Base-by-base conservation (phyloP, 2,329 filamentous ascomycete species). In the Diaporthe longicolla region DNA sequence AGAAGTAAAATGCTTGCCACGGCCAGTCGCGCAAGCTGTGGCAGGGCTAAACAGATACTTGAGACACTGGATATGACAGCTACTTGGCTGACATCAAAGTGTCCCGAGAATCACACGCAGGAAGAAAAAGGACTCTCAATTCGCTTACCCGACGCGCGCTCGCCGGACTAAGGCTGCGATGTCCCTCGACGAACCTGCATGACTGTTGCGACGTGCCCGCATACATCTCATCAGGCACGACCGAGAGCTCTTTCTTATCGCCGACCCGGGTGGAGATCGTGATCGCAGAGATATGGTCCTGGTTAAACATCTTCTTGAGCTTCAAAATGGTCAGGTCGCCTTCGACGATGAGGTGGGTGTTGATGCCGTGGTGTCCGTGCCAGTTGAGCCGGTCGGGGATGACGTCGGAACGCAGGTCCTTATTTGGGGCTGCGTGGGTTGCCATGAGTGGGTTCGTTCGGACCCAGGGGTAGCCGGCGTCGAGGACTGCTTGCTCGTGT, bases 281-380 rank as follows among this genome's bases (percentile, higher is more conserved):
- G 19, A 54, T 5, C 5, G 50, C 29, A 2, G 29, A 10, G 19
- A 71, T 6, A 9, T 32, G 19, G 13, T 43, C 5, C 4, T 65
- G 48, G 7, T 21, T 24, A 19, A 65, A 61, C 24, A 55, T 17
- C 4, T 29, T 52, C 21, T 24, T 65, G 43, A 21, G 26, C 10
- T 45, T 35, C 24, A 24, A 24, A 10, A 72, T 2, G 9, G 57
- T 65, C 48, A 72, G 24, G 21, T 83, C 80, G 24, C 80, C 81
- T 65, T 84, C 80, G 73, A 84, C 78, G 4, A 84, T 79, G 55
- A 84, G 80, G 26, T 83, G 83, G 9, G 76, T 79, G 54, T 80
- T 80, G 26, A 80, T 77, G 73, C 80, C 78, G 57, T 76, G 73
- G 24, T 76, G 63, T 73, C 80, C 78, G 40, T 76, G 73, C 21